A percentile compares a stretch with the other conserved stretches of the same genome.
Conservation (phyloP, 2,329 filamentous ascomycete species). For the Elsinoe necatrix region DNA sequence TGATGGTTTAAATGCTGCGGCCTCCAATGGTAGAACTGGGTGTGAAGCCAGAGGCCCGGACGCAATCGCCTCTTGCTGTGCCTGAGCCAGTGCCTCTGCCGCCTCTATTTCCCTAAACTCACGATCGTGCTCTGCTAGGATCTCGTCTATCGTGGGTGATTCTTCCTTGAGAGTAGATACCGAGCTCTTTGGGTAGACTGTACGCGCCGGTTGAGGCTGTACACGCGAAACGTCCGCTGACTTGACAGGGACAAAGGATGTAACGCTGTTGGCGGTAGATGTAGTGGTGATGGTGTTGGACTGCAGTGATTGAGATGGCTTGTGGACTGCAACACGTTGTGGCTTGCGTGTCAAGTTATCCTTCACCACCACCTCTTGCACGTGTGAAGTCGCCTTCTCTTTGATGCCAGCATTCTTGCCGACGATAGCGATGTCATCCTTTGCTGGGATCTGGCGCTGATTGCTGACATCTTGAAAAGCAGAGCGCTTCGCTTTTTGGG, state of each 20-base stretch:
- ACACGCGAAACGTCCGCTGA: conserved; percentile 14
- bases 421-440: conserved; percentile 49
- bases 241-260: conserved; percentile 15
- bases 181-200: conserved; percentile 44
- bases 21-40: neutral
- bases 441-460: conserved; percentile 38
- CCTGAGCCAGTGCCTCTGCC: conserved; percentile 3
- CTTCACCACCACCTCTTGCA: conserved; percentile 28
- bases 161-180: conserved; percentile 49
- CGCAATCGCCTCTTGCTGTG: neutral
- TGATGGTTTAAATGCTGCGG: conserved; percentile 1
- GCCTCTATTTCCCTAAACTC: neutral
- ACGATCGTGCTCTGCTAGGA: conserved; percentile 11
- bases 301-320: conserved; percentile 19
- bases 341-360: conserved; percentile 24
- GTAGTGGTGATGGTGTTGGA: conserved; percentile 50
- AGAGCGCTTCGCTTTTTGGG: conserved; percentile 63
- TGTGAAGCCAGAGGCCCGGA: neutral
- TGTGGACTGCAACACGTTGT: conserved; percentile 11
- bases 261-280: conserved; percentile 13
- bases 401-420: conserved; percentile 38
- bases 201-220: conserved; percentile 36
- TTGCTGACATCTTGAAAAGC: conserved; percentile 81
- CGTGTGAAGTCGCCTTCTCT: conserved; percentile 24
- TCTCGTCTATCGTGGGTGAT: conserved; percentile 29